A percentile compares a stretch with the other conserved stretches of the same genome.
These are phyloP conservation scores for Neurospora discreta DNA, from an alignment of 495 filamentous ascomycete species.

Conservation along the genomic window DNA sequence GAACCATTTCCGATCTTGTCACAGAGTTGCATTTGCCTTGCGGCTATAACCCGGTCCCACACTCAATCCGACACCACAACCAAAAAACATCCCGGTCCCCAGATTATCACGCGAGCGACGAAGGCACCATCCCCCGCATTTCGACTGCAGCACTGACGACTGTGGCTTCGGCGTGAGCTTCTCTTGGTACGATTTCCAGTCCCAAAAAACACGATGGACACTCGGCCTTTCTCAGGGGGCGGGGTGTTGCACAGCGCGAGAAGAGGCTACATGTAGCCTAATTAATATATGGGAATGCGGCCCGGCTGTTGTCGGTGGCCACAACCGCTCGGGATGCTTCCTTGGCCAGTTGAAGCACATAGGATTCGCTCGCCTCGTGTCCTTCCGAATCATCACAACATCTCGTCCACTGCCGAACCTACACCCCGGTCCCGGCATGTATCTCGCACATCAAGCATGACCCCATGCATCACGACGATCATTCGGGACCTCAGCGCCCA, in stretches of 20 bases:
- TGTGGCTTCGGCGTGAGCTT: background rate
- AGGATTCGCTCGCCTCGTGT: background rate
- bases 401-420: background rate
- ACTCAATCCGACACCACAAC: background rate
- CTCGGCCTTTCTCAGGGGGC: background rate
- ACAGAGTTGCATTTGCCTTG: background rate
- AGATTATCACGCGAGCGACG: background rate
- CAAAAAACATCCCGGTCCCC: background rate
- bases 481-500: slow-evolving; percentile 7
- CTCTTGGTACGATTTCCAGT: background rate
- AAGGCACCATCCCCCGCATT: background rate
- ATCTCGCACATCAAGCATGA: background rate
- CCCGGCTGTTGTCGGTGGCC: slow-evolving; percentile 3
- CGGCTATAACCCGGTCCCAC: background rate
- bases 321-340: slow-evolving; percentile 2
- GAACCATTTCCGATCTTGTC: background rate
- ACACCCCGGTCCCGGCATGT: slow-evolving; percentile 2
- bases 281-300: slow-evolving; percentile 9
- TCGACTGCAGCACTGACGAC: background rate
- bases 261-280: background rate
- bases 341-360: background rate
- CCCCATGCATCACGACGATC: background rate
- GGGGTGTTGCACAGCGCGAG: background rate
- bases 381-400: background rate
- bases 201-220: background rate